Conservation (phyloP, 148 eudicot genomes). For the Chenopodium suecicum region DNA sequence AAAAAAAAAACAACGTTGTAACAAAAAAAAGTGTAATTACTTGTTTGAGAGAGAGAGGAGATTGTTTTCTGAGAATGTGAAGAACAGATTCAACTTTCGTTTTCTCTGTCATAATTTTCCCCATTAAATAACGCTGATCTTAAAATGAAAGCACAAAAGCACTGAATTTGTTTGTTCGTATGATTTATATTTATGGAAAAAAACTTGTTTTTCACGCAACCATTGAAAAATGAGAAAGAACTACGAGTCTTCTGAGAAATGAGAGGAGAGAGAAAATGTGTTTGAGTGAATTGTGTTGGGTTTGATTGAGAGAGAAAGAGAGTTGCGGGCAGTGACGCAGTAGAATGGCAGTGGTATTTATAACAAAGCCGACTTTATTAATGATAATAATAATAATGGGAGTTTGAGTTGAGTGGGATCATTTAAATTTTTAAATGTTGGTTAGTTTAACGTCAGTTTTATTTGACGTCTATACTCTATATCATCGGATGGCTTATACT, state of each 20-base stretch:
- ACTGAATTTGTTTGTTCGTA: not conserved
- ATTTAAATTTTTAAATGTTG: slow-evolving; percentile 18
- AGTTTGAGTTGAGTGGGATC: not conserved
- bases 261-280: slow-evolving; percentile 8
- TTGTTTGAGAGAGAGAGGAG: slow-evolving; percentile 87
- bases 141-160: not conserved
- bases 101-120: slow-evolving; percentile 47
- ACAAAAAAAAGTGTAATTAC: slow-evolving; percentile 21
- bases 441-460: slow-evolving; percentile 24
- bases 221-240: not conserved
- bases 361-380: slow-evolving; percentile 16
- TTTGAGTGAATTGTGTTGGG: not conserved
- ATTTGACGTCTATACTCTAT: not conserved
- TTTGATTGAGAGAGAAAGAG: slow-evolving; percentile 2
- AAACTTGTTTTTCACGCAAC: slow-evolving; percentile 2
- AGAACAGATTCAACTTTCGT: slow-evolving; percentile 70
- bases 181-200: not conserved
- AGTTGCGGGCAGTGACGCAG: not conserved
- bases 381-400: not conserved
- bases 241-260: not conserved
- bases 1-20: not conserved
- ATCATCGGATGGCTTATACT: not conserved
- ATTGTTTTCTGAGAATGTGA: slow-evolving; percentile 60
- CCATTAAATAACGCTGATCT: slow-evolving; percentile 40
- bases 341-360: slow-evolving; percentile 10